Evolutionary conservation across 305 asterid species (phyloP).

Genomic region (Fraxinus albicans): DNA sequence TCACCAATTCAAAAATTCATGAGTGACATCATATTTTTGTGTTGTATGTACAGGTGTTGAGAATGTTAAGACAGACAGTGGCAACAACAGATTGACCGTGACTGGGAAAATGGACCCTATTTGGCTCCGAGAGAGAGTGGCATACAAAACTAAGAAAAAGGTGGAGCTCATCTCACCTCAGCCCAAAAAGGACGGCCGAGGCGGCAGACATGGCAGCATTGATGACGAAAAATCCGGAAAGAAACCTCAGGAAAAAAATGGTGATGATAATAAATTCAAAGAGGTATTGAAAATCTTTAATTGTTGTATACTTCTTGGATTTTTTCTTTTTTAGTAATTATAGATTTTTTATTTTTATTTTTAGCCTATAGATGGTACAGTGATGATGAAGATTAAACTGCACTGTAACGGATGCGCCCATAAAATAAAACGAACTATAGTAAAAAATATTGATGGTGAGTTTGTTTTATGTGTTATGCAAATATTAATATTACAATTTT

Average conservation of each 20-base stretch:
- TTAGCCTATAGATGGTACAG: conserved; percentile 50
- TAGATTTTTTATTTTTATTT: not conserved
- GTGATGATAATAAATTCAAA: conserved; percentile 36
- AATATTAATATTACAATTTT: not conserved
- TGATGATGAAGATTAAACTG: conserved; percentile 58
- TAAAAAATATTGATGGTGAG: conserved; percentile 58
- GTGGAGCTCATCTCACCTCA: conserved; percentile 74
- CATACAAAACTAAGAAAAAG: conserved; percentile 65
- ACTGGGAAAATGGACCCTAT: conserved; percentile 78
- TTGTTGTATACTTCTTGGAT: not conserved
- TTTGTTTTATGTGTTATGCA: conserved; percentile 12
- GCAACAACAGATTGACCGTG: conserved; percentile 61
- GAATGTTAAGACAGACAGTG: conserved; percentile 62
- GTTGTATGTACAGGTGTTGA: conserved; percentile 60
- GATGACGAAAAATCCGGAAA: conserved; percentile 7
- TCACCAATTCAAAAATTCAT: not conserved
- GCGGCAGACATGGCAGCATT: conserved; percentile 43
- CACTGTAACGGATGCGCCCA: conserved; percentile 77
- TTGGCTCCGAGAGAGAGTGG: conserved; percentile 70
- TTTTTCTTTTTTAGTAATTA: not conserved
- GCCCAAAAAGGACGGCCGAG: conserved; percentile 55
- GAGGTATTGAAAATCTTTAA: conserved; percentile 36
- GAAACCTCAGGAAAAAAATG: not conserved
- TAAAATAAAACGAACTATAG: conserved; percentile 56
- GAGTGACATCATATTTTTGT: not conserved